Conservation (phyloP, 2,329 filamentous ascomycete species). For the Arthrobotrys entomopaga region DNA sequence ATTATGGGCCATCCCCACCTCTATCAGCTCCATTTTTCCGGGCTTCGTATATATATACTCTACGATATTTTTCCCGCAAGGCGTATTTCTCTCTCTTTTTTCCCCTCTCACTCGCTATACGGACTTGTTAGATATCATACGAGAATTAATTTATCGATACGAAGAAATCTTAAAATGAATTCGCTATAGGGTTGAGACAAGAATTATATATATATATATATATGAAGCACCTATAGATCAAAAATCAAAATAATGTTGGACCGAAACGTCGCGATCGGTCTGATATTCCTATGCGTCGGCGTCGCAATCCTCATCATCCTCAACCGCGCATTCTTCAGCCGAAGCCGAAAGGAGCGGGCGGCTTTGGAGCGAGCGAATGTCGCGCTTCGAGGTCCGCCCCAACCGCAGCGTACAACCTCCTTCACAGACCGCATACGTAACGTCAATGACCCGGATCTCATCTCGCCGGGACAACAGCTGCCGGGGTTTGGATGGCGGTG, state of each 20-base stretch:
- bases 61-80: slow-evolving; percentile 7
- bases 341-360: not conserved
- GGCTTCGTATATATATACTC: slow-evolving; percentile 7
- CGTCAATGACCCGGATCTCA: slow-evolving; percentile 12
- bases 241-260: not conserved
- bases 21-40: slow-evolving; percentile 3
- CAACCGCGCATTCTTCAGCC: slow-evolving; percentile 25
- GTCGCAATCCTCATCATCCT: slow-evolving; percentile 26
- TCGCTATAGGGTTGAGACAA: slow-evolving; percentile 6
- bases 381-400: too few relatives aligned
- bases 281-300: slow-evolving; percentile 37
- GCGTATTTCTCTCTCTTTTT: not conserved
- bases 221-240: not conserved
- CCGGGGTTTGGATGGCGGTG: slow-evolving; percentile 43
- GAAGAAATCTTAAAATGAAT: too few relatives aligned
- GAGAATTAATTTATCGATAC: slow-evolving; percentile 1
- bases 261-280: slow-evolving; percentile 5
- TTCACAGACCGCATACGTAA: slow-evolving; percentile 3
- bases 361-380: too few relatives aligned
- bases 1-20: not conserved
- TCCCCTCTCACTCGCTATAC: not conserved
- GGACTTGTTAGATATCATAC: too few relatives aligned
- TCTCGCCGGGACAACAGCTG: slow-evolving; percentile 15
- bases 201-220: not conserved
- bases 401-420: not conserved